A percentile compares a stretch with the other conserved stretches of the same genome.
These are phyloP conservation scores for Phyllosticta citrichinensis DNA, from an alignment of 2,329 filamentous ascomycete species.

Conservation along the genomic window DNA sequence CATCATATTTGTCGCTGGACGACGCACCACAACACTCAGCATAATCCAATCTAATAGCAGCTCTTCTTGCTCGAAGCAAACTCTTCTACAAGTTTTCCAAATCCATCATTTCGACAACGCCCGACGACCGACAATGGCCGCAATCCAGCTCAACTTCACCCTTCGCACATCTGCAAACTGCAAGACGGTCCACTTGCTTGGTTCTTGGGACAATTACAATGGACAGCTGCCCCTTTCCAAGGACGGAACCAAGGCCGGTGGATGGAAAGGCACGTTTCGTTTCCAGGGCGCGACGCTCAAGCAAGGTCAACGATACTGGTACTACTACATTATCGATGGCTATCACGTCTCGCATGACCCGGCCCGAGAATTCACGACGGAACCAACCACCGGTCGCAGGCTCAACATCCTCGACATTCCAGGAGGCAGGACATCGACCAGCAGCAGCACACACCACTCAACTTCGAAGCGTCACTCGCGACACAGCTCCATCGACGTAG, in stretches of 20 bases:
- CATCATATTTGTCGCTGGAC: constrained; percentile 30
- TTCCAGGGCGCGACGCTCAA: constrained; percentile 82
- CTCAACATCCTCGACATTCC: constrained; percentile 96
- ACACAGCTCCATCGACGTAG: constrained; percentile 55
- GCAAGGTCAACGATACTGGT: constrained; percentile 93
- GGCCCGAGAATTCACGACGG: constrained; percentile 74
- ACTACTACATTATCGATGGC: constrained; percentile 99
- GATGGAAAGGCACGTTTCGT: constrained; percentile 93
- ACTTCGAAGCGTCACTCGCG: constrained; percentile 40
- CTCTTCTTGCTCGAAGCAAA: constrained; percentile 12
- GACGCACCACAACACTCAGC: constrained; percentile 14
- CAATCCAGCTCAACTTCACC: constrained; percentile 89
- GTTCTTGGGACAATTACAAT: constrained; percentile 96
- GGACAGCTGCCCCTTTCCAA: constrained; percentile 91
- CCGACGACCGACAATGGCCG: constrained; percentile 53
- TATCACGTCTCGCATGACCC: constrained; percentile 98
- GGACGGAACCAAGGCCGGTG: constrained; percentile 78
- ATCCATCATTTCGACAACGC: constrained; percentile 10
- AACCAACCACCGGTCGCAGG: constrained; percentile 93
- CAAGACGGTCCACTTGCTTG: constrained; percentile 95
- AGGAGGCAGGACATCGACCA: constrained; percentile 35
- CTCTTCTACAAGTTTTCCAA: constrained; percentile 12
- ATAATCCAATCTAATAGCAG: constrained; percentile 8
- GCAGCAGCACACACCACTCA: constrained; percentile 22
- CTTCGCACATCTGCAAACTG: constrained; percentile 92